Conservation (phyloP, 2,329 filamentous ascomycete genomes). For the Bipolaris victoriae region DNA sequence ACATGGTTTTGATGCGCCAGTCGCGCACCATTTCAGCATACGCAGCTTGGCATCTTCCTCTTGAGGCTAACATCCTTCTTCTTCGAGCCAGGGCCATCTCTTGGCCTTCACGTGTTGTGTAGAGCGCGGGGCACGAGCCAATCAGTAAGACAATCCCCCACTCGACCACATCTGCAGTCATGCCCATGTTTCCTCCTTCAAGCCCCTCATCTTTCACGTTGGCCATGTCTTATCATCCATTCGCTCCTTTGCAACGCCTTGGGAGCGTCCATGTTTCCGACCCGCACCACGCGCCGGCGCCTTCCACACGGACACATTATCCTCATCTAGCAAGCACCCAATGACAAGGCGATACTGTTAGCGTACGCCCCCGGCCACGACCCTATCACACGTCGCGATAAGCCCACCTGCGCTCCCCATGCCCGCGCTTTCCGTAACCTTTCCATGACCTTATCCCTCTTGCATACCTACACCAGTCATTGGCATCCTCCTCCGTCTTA, state of each 20-base stretch:
- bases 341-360: constrained; percentile 30
- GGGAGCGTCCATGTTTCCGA: constrained; percentile 22
- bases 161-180: neutral
- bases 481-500: neutral
- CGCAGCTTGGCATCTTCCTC: constrained; percentile 29
- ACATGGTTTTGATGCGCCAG: constrained; percentile 5
- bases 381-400: constrained; percentile 40
- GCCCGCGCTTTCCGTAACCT: constrained; percentile 20
- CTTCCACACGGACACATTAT: constrained; percentile 18
- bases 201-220: constrained; percentile 27
- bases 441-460: constrained; percentile 20
- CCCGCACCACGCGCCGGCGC: constrained; percentile 27
- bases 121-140: constrained; percentile 9
- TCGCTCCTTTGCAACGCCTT: constrained; percentile 26
- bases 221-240: constrained; percentile 20
- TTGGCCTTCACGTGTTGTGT: constrained; percentile 24
- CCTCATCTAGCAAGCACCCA: constrained; percentile 25
- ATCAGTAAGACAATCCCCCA: neutral
- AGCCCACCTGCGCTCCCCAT: constrained; percentile 31
- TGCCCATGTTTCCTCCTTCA: neutral
- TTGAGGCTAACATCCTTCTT: constrained; percentile 28
- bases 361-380: constrained; percentile 17
- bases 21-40: constrained; percentile 13
- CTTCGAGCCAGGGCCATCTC: constrained; percentile 20
- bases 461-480: constrained; percentile 17